Evolutionary conservation across 345 rosid genomes (phyloP).

Genomic region (Ceriops decandra): DNA sequence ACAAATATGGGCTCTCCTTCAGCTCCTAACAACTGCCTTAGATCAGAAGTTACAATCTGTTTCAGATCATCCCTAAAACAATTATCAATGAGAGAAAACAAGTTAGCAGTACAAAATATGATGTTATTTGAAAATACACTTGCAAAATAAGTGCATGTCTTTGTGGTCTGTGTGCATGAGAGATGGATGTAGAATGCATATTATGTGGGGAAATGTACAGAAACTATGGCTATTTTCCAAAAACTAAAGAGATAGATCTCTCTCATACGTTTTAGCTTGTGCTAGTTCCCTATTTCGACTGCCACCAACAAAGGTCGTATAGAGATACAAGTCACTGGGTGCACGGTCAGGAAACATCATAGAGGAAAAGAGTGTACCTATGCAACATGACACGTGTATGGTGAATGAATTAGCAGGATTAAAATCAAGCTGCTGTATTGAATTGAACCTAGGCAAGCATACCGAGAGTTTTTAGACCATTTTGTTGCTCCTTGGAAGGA

Average conservation of each 20-base stretch:
- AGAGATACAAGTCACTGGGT: slow-evolving; percentile 59
- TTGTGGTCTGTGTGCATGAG: no score
- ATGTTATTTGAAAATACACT: background rate
- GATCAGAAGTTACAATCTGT: slow-evolving; percentile 79
- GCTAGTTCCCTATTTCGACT: slow-evolving; percentile 87
- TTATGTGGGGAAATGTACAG: no score
- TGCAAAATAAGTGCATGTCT: background rate
- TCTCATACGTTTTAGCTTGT: slow-evolving; percentile 65
- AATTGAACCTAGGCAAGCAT: slow-evolving; percentile 14
- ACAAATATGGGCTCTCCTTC: slow-evolving; percentile 85
- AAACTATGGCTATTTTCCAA: background rate
- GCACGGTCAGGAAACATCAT: slow-evolving; percentile 96
- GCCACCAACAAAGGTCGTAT: slow-evolving; percentile 94
- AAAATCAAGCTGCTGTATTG: background rate
- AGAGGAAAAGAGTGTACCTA: slow-evolving; percentile 95
- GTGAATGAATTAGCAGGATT: background rate
- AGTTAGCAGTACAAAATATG: slow-evolving; percentile 4
- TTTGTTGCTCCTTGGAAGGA: slow-evolving; percentile 78
- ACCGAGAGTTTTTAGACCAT: slow-evolving; percentile 90
- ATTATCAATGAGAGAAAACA: background rate
- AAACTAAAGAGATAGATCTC: slow-evolving; percentile 1
- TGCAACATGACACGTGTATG: slow-evolving; percentile 4
- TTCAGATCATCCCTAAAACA: slow-evolving; percentile 62
- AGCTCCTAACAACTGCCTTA: slow-evolving; percentile 68
- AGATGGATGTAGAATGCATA: no score